Conservation (phyloP, 1,284 basidiomycete genomes). For the Bjerkandera adusta region DNA sequence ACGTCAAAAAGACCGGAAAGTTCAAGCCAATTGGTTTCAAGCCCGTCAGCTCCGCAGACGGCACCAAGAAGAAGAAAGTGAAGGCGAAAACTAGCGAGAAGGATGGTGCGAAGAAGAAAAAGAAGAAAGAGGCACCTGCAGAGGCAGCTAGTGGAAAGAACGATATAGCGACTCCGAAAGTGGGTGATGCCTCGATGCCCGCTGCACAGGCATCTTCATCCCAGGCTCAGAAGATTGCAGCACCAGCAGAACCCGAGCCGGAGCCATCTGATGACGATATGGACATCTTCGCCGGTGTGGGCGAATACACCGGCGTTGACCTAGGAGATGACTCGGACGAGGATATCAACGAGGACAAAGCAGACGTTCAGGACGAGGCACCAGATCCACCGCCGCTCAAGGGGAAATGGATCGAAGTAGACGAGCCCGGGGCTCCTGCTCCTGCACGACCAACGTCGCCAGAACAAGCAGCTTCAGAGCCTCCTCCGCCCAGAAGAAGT, state of each 20-base stretch:
- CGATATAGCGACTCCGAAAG: conserved; percentile 11
- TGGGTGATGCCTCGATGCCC: conserved; percentile 18
- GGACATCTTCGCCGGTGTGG: conserved; percentile 85
- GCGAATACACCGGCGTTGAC: conserved; percentile 76
- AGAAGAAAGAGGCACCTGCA: conserved; percentile 14
- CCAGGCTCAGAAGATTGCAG: too few relatives aligned
- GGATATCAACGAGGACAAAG: conserved; percentile 15
- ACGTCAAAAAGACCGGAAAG: conserved; percentile 55
- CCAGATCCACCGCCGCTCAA: conserved; percentile 10
- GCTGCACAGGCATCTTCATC: too few relatives aligned
- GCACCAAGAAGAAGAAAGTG: conserved; percentile 32
- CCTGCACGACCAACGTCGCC: neutral
- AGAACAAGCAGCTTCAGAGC: neutral
- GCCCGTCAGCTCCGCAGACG: conserved; percentile 40
- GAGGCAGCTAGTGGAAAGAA: neutral
- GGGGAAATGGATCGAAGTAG: conserved; percentile 16
- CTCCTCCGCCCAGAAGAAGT: neutral
- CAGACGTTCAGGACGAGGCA: conserved; percentile 23
- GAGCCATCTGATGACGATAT: conserved; percentile 50
- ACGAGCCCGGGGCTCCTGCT: conserved; percentile 4
- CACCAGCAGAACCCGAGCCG: conserved; percentile 27
- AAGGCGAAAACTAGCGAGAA: conserved; percentile 34
- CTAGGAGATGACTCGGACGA: conserved; percentile 53
- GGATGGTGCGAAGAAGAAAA: conserved; percentile 45
- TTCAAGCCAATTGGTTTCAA: conserved; percentile 82